Evolutionary conservation across 129 eudicot genomes (phyloP), one percentile per base, ranked within the genome.

Genomic region (Saussurea involucrata): DNA sequence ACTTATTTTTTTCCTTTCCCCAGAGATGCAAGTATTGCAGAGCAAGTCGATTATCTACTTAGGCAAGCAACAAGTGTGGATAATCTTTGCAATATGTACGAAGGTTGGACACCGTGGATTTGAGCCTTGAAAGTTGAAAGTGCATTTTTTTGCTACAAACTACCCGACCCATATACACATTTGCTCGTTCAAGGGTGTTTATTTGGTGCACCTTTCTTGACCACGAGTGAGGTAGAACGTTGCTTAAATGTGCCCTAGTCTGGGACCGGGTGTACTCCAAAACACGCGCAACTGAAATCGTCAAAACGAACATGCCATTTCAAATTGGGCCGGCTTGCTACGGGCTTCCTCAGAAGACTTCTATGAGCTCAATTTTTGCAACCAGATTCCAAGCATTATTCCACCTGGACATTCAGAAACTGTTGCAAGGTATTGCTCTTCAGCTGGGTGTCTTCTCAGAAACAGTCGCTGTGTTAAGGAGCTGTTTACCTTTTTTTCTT

Each of bases 31-130:
- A 92, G 87, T 76, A 72, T 88, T 76, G 80, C 87, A 15, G 99
- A 95, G 85, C 99, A 95, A 77, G 99, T 95, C 6, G 97, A 95
- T 87, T 85, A 83, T 89, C 89, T 95, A 77, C 89, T 95, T 60
- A 89, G 88, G 92, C 99, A 91, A 85, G 97, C 99, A 37, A 95
- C 97, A 13, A 92, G 90, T 55, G 82, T 86, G 76, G 99, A 95
- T 87, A 95, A 95, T 79, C 97, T 95, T 69, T 95, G 99, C 88
- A 95, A 92, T 71, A 95, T 95, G 99, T 95, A 95, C 63, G 99
- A 95, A 89, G 99, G 99, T 36, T 95, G 99, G 99, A 95, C 99
- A 46, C 97, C 99, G 25, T 95, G 99, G 99, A 95, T 95, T 80
- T 95, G 87, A 95, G 44, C 40, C 17, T 31, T 71, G 34, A 65